These are phyloP conservation scores for Aspergillus spinulosporus DNA, from an alignment of 2,329 filamentous ascomycete genomes.

Conservation along the genomic window DNA sequence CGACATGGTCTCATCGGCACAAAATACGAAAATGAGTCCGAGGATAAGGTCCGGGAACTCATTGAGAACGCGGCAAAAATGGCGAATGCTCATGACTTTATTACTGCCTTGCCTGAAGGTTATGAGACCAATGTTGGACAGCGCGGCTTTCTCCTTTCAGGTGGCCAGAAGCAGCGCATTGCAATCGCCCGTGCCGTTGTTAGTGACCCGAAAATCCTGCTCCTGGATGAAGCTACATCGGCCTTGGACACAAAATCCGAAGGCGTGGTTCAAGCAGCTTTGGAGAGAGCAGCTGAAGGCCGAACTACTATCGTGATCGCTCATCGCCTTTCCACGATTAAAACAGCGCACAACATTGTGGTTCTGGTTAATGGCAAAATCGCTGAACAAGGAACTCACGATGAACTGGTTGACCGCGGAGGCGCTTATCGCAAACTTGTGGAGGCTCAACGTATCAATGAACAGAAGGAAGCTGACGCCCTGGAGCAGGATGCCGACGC, in stretches of 20 bases:
- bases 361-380: conserved; percentile 86
- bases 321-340: conserved; percentile 92
- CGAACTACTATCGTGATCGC: conserved; percentile 96
- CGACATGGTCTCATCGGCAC: conserved; percentile 88
- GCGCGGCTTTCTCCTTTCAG: conserved; percentile 85
- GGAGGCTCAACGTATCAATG: conserved; percentile 77
- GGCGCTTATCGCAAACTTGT: conserved; percentile 83
- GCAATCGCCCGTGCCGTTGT: conserved; percentile 90
- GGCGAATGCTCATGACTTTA: conserved; percentile 93
- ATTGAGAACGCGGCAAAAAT: conserved; percentile 81
- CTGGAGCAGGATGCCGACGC: conserved; percentile 28
- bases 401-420: conserved; percentile 68
- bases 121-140: conserved; percentile 97
- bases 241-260: conserved; percentile 94
- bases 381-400: conserved; percentile 87
- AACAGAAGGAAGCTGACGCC: conserved; percentile 49
- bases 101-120: conserved; percentile 75
- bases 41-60: conserved; percentile 68
- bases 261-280: conserved; percentile 86
- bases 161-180: conserved; percentile 95
- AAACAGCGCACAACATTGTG: conserved; percentile 90
- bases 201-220: conserved; percentile 84
- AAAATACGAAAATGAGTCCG: conserved; percentile 64
- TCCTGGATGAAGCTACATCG: conserved; percentile 93
- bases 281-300: conserved; percentile 81